Base-by-base conservation (phyloP, 805 yeast genomes). In the Cyberlindnera galapagoensis region DNA sequence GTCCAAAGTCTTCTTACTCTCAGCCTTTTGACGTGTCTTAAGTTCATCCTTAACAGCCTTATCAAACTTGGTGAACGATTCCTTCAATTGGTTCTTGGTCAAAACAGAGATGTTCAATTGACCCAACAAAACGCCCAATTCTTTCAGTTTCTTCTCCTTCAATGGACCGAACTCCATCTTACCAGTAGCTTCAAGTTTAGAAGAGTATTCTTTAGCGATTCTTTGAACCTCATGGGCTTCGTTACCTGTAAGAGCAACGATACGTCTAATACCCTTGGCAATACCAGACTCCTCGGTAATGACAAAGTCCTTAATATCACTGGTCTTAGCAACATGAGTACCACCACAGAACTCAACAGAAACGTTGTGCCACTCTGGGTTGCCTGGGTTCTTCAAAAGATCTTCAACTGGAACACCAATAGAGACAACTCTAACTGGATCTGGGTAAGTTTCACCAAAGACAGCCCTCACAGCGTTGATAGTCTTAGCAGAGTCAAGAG, bases 321-420 rank as follows among this genome's bases (percentile, higher is more conserved):
- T 82, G 13, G 97, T 90, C 61, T 82, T 80, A 30, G 74, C 70
- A 45, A 92, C 96, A 54, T 92, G 99, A 9, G 98, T 92, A 63
- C 99, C 99, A 64, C 99, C 99, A 65, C 99, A 92, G 71, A 92
- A 92, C 65, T 92, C 99, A 45, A 92, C 71, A 2, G 96, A 85
- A 52, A 72, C 67, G 25, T 72, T 63, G 49, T 59, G 62, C 97
- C 98, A 92, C 51, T 84, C 74, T 31, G 65, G 63, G 53, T 74
- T 82, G 18, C 64, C 48, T 46, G 97, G 95, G 48, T 77, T 67
- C 6, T 69, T 67, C 44, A 90, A 57, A 46, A 92, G 66, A 10
- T 82, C 92, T 17, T 83, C 87, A 26, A 92, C 87, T 28, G 95
- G 78, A 24, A 74, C 80, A 54, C 99, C 99, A 52, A 92, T 83